Evolutionary conservation across 179 eudicot species (phyloP), one percentile per base, ranked within the genome.

Genomic region (Silene noctiflora): DNA sequence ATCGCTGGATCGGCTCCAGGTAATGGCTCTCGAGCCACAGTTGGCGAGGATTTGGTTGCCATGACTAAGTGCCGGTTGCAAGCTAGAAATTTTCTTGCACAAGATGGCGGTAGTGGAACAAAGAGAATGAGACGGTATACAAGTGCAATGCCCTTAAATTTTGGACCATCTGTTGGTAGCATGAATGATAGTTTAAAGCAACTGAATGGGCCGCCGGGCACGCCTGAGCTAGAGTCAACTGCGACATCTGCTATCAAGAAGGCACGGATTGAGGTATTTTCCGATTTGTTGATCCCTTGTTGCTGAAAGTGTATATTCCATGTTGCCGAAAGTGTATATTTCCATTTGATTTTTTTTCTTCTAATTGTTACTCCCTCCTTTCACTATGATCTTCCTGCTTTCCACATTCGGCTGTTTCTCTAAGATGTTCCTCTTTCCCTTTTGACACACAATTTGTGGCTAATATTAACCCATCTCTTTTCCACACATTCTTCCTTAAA

Each of bases 1-100:
- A 89, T 90, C 69, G 98, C 98, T 17, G 98, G 97, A 79, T 94
- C 98, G 55, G 97, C 98, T 51, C 98, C 97, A 53, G 96, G 97
- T 56, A 94, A 94, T 85, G 98, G 98, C 19, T 94, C 98, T 42
- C 87, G 98, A 79, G 97, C 98, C 78, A 96, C 97, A 21, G 96
- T 91, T 72, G 97, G 98, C 77, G 98, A 94, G 85, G 98, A 92
- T 87, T 84, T 94, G 87, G 98, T 88, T 82, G 96, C 97, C 51
- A 92, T 94, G 98, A 94, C 98, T 22, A 94, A 90, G 84, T 94
- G 98, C 73, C 98, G 97, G 76, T 80, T 90, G 71, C 98, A 90
- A 82, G 96, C 97, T 53, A 89, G 94, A 78, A 92, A 89, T 78
- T 88, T 88, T 74, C 82, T 84, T 73, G 81, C 91, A 3, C 97